A percentile compares a stretch with the other conserved stretches of the same genome.
These are phyloP conservation scores for Chromera velia DNA, from an alignment of 73 alveolate genomes.

Conservation along the genomic window DNA sequence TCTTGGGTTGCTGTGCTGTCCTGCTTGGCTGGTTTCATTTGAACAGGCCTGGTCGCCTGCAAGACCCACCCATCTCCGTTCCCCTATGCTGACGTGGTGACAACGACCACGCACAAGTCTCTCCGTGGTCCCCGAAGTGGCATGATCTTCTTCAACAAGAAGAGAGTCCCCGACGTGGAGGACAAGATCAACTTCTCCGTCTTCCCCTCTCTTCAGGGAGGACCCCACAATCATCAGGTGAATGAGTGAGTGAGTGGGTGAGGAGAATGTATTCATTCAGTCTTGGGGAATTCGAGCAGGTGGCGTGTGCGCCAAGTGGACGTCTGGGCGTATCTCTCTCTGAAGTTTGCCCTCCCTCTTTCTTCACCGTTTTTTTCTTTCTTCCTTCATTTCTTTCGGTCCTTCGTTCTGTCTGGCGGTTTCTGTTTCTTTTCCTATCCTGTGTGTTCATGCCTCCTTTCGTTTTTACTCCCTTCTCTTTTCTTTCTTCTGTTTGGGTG, in stretches of 20 bases:
- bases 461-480: no score
- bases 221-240: constrained; percentile 82
- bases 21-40: no score
- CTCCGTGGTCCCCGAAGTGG: constrained; percentile 92
- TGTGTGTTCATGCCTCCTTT: not conserved
- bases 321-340: not conserved
- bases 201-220: constrained; percentile 88
- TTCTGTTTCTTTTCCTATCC: not conserved
- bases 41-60: constrained; percentile 76
- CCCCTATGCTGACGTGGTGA: constrained; percentile 82
- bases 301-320: not conserved
- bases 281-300: not conserved
- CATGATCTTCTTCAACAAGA: constrained; percentile 67
- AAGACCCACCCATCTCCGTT: constrained; percentile 72
- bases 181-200: constrained; percentile 73
- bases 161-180: constrained; percentile 50
- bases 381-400: no score
- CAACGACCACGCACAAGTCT: constrained; percentile 90
- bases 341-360: not conserved
- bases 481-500: no score
- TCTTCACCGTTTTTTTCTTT: no score
- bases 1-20: no score
- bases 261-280: not conserved
- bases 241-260: not conserved
- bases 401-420: no score